These are phyloP conservation scores for Microbotryum violaceum DNA, from an alignment of 1,284 basidiomycete species.

Conservation along the genomic window DNA sequence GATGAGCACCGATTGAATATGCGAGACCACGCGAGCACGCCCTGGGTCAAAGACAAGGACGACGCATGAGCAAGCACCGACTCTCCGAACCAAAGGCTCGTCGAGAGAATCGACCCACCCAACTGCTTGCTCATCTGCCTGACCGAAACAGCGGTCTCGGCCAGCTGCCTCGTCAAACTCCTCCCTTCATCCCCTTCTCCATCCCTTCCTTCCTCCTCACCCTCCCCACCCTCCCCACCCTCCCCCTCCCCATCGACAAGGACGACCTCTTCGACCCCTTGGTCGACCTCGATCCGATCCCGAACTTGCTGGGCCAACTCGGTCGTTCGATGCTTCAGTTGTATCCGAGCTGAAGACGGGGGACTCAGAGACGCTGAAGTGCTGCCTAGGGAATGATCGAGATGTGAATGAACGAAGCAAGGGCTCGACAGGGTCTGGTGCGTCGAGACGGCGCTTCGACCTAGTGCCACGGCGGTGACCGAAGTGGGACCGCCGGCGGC, in stretches of 20 bases:
- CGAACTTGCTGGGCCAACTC: constrained; percentile 11
- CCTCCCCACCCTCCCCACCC: constrained; percentile 14
- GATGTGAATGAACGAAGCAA: constrained; percentile 78
- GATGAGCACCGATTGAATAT: constrained; percentile 87
- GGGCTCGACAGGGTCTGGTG: constrained; percentile 41
- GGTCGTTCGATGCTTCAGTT: not conserved
- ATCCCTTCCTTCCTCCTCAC: constrained; percentile 53
- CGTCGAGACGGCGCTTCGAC: too few relatives aligned
- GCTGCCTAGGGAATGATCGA: constrained; percentile 57
- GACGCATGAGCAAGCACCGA: not conserved
- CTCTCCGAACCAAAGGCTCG: too few relatives aligned
- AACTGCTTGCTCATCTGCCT: constrained; percentile 99
- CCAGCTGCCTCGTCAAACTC: constrained; percentile 75
- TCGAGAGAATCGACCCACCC: constrained; percentile 50
- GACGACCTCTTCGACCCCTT: not conserved
- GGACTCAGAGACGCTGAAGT: too few relatives aligned
- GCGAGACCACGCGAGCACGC: constrained; percentile 80
- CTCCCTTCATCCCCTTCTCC: constrained; percentile 51
- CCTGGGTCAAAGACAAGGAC: constrained; percentile 48
- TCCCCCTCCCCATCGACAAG: constrained; percentile 9
- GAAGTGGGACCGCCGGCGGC: too few relatives aligned
- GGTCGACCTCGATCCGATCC: not conserved
- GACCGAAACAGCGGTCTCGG: constrained; percentile 93
- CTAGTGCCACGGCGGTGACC: too few relatives aligned
- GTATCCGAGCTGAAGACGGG: not conserved